A percentile compares a stretch with the other conserved stretches of the same genome.
Conservation (phyloP, 169 alveolate genomes). For the Eimeria necatrix region DNA sequence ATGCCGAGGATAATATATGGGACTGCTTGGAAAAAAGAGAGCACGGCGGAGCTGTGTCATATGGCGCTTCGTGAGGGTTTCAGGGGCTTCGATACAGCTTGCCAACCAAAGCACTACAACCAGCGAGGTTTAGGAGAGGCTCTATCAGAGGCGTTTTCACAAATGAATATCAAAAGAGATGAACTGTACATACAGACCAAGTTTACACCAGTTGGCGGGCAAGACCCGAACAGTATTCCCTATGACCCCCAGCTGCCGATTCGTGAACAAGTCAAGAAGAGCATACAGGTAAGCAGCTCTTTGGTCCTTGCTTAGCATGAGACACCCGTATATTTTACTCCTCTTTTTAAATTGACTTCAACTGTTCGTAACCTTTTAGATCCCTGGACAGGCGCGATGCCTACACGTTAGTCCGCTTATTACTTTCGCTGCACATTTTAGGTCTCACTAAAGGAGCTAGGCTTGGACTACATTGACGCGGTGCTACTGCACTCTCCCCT, state of each 20-base stretch:
- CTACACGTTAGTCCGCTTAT: too few species aligned
- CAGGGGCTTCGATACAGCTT: slow-evolving; percentile 65
- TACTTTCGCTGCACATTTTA: background rate
- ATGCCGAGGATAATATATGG: slow-evolving; percentile 50
- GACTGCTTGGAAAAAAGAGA: slow-evolving; percentile 60
- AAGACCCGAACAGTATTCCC: slow-evolving; percentile 28
- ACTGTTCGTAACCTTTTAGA: too few species aligned
- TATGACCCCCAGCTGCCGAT: slow-evolving; percentile 29
- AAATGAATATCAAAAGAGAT: background rate
- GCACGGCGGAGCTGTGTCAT: background rate
- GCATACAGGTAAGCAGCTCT: slow-evolving; percentile 14
- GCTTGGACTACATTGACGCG: slow-evolving; percentile 1
- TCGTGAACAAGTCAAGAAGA: slow-evolving; percentile 16
- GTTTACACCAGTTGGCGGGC: slow-evolving; percentile 51
- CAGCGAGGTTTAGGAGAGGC: slow-evolving; percentile 38
- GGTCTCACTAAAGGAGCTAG: slow-evolving; percentile 46
- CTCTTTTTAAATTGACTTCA: too few species aligned
- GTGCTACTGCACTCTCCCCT: slow-evolving; percentile 74
- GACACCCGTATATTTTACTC: too few species aligned
- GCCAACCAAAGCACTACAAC: slow-evolving; percentile 74
- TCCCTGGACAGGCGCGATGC: too few species aligned
- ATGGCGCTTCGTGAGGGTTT: slow-evolving; percentile 28
- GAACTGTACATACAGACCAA: slow-evolving; percentile 51
- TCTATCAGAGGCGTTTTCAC: background rate
- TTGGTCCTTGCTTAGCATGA: too few species aligned